A percentile compares a stretch with the other conserved stretches of the same genome.
Conservation (phyloP, 306 rosid species). For the Cercis canadensis region DNA sequence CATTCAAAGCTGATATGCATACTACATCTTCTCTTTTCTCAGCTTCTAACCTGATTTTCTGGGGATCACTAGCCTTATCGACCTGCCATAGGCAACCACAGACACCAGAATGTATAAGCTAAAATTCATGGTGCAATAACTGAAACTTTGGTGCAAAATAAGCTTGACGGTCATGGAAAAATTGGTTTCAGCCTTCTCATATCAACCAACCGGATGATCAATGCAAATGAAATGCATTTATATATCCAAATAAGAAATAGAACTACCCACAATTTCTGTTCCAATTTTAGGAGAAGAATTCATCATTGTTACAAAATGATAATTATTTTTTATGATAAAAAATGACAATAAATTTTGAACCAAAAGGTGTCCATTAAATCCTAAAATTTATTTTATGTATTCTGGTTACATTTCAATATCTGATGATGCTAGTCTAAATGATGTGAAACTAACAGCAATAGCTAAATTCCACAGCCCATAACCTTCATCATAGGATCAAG, state of each 20-base stretch:
- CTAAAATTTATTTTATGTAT: constrained; percentile 7
- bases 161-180: constrained; percentile 19
- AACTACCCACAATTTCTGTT: not conserved
- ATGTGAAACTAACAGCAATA: not conserved
- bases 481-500: constrained; percentile 4
- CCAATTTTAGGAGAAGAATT: constrained; percentile 21
- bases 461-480: not conserved
- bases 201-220: constrained; percentile 1
- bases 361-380: constrained; percentile 1
- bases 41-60: constrained; percentile 68
- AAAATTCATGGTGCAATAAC: constrained; percentile 11
- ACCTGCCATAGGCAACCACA: constrained; percentile 56
- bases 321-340: not conserved
- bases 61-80: constrained; percentile 75
- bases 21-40: constrained; percentile 75
- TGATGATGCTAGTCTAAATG: not conserved
- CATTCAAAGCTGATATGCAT: constrained; percentile 85
- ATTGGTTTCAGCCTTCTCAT: not conserved
- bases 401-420: not conserved
- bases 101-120: constrained; percentile 26
- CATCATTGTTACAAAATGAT: not conserved
- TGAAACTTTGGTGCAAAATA: constrained; percentile 18
- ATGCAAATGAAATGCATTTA: not conserved
- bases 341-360: not conserved
- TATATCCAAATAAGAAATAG: not conserved